Evolutionary conservation across 495 filamentous ascomycete species (phyloP).

Genomic region (Podospora pseudopauciseta): DNA sequence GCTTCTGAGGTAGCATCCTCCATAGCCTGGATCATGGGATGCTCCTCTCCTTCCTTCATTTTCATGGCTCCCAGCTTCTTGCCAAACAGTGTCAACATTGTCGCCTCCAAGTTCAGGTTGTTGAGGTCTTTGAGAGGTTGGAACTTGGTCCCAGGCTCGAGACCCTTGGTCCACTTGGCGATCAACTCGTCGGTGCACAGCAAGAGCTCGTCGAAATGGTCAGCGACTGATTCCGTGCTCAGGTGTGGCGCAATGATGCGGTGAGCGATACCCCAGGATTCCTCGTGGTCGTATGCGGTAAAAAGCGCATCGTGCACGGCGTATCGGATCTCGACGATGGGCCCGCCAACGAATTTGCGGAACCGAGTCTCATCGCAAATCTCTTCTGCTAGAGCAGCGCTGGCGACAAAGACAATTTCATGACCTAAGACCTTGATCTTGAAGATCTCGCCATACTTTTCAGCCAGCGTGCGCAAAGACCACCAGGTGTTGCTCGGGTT

Average conservation of each 20-base stretch:
- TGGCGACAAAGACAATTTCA: conserved; percentile 41
- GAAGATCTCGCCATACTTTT: conserved; percentile 68
- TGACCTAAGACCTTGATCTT: conserved; percentile 54
- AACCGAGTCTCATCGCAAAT: conserved; percentile 67
- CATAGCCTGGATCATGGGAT: conserved; percentile 66
- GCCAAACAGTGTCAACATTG: conserved; percentile 59
- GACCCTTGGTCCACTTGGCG: conserved; percentile 62
- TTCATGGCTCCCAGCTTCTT: conserved; percentile 66
- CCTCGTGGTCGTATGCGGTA: conserved; percentile 60
- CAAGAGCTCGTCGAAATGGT: conserved; percentile 63
- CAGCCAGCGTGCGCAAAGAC: conserved; percentile 59
- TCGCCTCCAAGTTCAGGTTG: conserved; percentile 65
- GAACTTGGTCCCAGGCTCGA: conserved; percentile 43
- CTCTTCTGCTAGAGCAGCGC: conserved; percentile 60
- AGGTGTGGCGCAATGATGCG: conserved; percentile 68
- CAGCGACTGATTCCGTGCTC: conserved; percentile 55
- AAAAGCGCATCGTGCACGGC: conserved; percentile 63
- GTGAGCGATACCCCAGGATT: conserved; percentile 67
- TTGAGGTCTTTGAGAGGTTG: conserved; percentile 63
- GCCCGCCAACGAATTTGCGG: conserved; percentile 54
- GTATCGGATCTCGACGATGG: conserved; percentile 57
- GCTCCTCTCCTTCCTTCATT: conserved; percentile 51
- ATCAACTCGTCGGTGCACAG: conserved; percentile 63
- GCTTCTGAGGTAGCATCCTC: conserved; percentile 57
- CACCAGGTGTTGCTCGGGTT: conserved; percentile 59